Conservation (phyloP, 352 stramenopile species). For the Globisporangium solare region DNA sequence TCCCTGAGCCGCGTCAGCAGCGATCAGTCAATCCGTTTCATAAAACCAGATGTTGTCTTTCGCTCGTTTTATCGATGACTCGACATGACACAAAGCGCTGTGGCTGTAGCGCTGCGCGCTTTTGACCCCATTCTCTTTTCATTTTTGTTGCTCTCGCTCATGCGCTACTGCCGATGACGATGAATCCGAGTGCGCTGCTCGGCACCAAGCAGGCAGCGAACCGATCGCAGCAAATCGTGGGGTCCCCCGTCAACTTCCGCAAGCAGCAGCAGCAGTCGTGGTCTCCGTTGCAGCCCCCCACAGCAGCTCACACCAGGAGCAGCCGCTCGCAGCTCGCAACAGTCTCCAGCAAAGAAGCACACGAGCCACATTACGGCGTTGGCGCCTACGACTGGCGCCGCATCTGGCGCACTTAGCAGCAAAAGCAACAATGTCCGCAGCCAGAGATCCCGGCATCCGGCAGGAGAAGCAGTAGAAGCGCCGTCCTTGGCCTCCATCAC, state of each 20-base stretch:
- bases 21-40: too few species aligned
- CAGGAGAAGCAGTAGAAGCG: background rate
- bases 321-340: too few species aligned
- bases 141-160: too few species aligned
- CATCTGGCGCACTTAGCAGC: background rate
- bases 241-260: constrained; percentile 11
- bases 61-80: too few species aligned
- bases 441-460: background rate
- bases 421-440: background rate
- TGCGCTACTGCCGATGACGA: too few species aligned
- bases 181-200: too few species aligned
- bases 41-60: too few species aligned
- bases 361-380: constrained; percentile 4
- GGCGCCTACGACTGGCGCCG: background rate
- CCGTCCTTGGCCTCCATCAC: constrained; percentile 21
- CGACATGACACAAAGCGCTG: too few species aligned
- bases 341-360: background rate
- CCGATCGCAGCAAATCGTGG: constrained; percentile 8
- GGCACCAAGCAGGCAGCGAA: too few species aligned
- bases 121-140: too few species aligned
- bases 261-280: constrained; percentile 2
- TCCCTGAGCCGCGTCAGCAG: too few species aligned
- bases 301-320: background rate
- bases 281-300: background rate
- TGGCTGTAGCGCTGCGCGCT: too few species aligned